These are phyloP conservation scores for Dioscorea alata DNA, from an alignment of 106 monocot genomes.

Conservation along the genomic window DNA sequence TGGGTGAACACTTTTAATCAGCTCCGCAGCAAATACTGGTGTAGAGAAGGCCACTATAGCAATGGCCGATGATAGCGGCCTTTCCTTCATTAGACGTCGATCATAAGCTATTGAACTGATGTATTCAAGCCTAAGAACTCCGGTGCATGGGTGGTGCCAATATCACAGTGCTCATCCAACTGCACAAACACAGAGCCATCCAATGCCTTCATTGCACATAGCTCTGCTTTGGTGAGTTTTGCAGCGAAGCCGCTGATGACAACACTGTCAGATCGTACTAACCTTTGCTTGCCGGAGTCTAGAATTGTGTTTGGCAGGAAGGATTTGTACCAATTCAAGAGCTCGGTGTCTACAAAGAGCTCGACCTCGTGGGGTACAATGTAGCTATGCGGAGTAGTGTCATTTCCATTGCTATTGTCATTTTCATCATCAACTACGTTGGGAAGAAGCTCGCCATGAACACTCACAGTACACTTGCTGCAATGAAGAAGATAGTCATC, in stretches of 20 bases:
- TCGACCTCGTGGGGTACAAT: too few species aligned
- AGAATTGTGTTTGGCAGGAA: too few species aligned
- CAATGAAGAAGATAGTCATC: too few species aligned
- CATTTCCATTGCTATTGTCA: background rate
- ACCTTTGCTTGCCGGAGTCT: background rate
- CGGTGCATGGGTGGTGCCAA: background rate
- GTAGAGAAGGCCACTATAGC: background rate
- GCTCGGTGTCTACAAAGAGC: too few species aligned
- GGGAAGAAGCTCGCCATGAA: background rate
- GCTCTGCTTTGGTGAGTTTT: background rate
- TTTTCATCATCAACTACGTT: background rate
- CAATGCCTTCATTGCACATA: background rate
- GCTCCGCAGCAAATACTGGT: background rate
- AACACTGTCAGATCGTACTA: background rate
- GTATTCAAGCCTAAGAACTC: background rate
- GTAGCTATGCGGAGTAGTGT: background rate
- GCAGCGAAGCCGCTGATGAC: background rate
- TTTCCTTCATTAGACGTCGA: background rate
- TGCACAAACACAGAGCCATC: background rate
- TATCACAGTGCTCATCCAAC: background rate
- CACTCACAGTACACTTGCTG: too few species aligned
- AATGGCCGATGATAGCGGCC: background rate
- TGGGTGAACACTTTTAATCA: background rate
- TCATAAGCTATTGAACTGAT: background rate
- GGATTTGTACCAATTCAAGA: too few species aligned